Percentiles rank a stretch among this genome's conserved stretches.
phyloP scores from a whole-genome alignment of 2,329 filamentous ascomycete genomes.

The Fonsecaea nubica region DNA sequence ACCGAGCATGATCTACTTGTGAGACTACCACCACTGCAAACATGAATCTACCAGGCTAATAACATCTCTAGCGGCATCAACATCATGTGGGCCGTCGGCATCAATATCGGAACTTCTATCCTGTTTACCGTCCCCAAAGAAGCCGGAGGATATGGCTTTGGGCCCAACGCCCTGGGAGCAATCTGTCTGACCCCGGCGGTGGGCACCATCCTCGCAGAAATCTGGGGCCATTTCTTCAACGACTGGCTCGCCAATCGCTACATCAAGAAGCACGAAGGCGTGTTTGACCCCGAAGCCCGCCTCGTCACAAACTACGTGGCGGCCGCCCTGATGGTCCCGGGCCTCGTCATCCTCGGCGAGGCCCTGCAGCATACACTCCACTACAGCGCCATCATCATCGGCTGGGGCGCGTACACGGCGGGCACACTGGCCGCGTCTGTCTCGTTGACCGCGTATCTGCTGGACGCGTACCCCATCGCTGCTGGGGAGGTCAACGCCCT shows the following conservation, averaged over 20 bases:
- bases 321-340: conserved; percentile 56
- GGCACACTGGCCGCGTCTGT: conserved; percentile 45
- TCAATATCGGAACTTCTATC: conserved; percentile 62
- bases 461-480: conserved; percentile 62
- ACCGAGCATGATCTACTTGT: conserved; percentile 46
- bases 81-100: conserved; percentile 54
- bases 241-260: conserved; percentile 54
- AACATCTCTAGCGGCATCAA: conserved; percentile 35
- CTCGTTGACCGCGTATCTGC: conserved; percentile 58
- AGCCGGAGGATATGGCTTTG: conserved; percentile 53
- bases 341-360: conserved; percentile 60
- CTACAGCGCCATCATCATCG: conserved; percentile 56
- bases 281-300: conserved; percentile 63
- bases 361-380: conserved; percentile 58
- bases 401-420: conserved; percentile 58
- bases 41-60: not conserved
- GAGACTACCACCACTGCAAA: no score
- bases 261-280: conserved; percentile 55
- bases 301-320: conserved; percentile 56
- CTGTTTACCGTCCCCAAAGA: conserved; percentile 52
- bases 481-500: conserved; percentile 60
- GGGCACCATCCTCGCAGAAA: conserved; percentile 60
- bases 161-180: conserved; percentile 57
- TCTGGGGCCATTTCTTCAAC: conserved; percentile 62
- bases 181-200: conserved; percentile 65